Percentiles rank a stretch among this genome's conserved stretches.
Conservation (phyloP, 2,329 filamentous ascomycete genomes). For the Penicillium sp. region DNA sequence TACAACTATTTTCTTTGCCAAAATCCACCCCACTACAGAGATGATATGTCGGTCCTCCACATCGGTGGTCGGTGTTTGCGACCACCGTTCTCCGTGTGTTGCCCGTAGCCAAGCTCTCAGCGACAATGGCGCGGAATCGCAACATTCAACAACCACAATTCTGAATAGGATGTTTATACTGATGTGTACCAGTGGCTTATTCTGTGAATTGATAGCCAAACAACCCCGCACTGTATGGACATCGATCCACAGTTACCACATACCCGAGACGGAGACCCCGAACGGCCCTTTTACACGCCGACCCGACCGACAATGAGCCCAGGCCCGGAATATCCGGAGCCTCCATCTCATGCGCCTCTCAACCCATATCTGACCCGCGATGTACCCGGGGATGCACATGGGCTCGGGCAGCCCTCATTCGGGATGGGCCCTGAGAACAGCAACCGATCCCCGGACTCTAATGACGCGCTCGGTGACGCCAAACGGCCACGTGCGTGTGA, state of each 20-base stretch:
- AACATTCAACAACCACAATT: neutral
- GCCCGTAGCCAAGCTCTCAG: neutral
- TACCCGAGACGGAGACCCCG: conserved; percentile 13
- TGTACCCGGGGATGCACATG: neutral
- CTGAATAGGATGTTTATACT: neutral
- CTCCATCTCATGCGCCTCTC: conserved; percentile 25
- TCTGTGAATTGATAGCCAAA: neutral
- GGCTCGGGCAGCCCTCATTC: neutral
- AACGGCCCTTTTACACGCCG: conserved; percentile 14
- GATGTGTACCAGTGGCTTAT: neutral
- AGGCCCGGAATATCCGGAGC: conserved; percentile 29
- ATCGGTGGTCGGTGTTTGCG: conserved; percentile 27
- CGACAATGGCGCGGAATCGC: neutral
- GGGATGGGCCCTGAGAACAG: neutral
- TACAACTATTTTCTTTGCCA: neutral
- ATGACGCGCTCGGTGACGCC: conserved; percentile 47
- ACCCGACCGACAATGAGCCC: conserved; percentile 7
- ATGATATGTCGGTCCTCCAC: conserved; percentile 3
- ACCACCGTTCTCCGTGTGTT: conserved; percentile 19
- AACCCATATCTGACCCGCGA: conserved; percentile 8
- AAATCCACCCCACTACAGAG: neutral
- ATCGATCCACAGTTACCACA: conserved; percentile 36
- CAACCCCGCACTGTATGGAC: conserved; percentile 26
- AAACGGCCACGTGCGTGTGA: conserved; percentile 73
- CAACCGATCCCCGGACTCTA: conserved; percentile 10